phyloP scores from a whole-genome alignment of 2,329 filamentous ascomycete species.

The Gliomastix tumulicola region DNA sequence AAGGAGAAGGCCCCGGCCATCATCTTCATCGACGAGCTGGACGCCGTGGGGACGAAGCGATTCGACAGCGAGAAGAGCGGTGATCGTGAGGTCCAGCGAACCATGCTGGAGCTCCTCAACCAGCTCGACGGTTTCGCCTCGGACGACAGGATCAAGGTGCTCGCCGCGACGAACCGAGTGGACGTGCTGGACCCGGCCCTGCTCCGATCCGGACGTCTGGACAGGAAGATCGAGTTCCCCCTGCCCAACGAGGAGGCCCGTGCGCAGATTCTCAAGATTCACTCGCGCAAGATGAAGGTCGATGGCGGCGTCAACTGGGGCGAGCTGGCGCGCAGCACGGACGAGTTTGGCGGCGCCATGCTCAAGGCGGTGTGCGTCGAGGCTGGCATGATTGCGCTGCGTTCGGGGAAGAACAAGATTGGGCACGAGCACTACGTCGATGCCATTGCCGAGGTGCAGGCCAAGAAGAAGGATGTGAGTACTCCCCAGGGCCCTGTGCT shows the following conservation, averaged over 20 bases:
- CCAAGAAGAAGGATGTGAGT: constrained; percentile 85
- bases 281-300: constrained; percentile 97
- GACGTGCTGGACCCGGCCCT: constrained; percentile 90
- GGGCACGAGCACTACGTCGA: constrained; percentile 98
- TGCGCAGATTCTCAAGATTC: constrained; percentile 94
- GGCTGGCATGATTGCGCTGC: constrained; percentile 96
- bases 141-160: constrained; percentile 92
- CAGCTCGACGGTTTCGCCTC: constrained; percentile 97
- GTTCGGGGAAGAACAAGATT: constrained; percentile 93
- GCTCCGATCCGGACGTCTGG: constrained; percentile 83
- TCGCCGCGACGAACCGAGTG: constrained; percentile 90
- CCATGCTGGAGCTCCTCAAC: constrained; percentile 97
- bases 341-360: constrained; percentile 97
- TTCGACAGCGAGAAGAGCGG: constrained; percentile 98
- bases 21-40: constrained; percentile 98
- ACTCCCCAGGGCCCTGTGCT: background rate
- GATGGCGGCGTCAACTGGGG: constrained; percentile 92
- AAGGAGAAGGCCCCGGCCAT: constrained; percentile 99
- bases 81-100: constrained; percentile 95
- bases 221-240: constrained; percentile 97
- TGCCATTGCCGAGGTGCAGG: constrained; percentile 92
- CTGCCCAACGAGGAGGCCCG: constrained; percentile 96
- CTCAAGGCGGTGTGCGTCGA: constrained; percentile 98
- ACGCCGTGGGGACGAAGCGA: constrained; percentile 97
- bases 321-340: constrained; percentile 90